Percentiles rank a stretch among this genome's conserved stretches.
Evolutionary conservation across 768 basidiomycete genomes (phyloP).

Genomic region (Tulasnella sp.): DNA sequence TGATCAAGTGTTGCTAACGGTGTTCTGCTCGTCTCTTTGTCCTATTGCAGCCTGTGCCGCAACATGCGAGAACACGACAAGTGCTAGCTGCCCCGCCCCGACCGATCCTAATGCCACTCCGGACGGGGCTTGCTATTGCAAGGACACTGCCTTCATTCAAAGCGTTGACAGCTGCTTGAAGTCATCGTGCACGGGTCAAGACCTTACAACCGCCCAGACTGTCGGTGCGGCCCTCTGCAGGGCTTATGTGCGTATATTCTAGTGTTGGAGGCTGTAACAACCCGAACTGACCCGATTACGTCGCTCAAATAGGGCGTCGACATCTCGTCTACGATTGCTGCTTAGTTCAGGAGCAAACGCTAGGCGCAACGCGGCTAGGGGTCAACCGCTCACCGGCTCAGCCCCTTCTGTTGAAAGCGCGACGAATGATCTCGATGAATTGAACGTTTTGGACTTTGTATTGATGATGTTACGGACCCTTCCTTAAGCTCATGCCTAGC

Average conservation of each 20-base stretch:
- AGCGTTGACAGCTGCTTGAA: not conserved
- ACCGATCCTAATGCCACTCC: constrained; percentile 39
- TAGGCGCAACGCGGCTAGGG: not conserved
- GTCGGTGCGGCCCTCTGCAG: not conserved
- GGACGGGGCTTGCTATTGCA: constrained; percentile 54
- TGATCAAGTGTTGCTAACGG: not conserved
- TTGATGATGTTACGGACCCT: no score
- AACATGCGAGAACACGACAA: no score
- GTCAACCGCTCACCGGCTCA: not conserved
- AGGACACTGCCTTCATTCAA: constrained; percentile 33
- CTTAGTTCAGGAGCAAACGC: not conserved
- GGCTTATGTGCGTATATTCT: constrained; percentile 8
- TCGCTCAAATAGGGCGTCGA: not conserved
- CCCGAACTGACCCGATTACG: not conserved
- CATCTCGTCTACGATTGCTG: not conserved
- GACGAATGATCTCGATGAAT: not conserved
- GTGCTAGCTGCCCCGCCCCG: no score
- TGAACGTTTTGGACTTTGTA: not conserved
- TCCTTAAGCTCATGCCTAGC: no score
- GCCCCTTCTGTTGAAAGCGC: not conserved
- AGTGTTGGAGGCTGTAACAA: not conserved
- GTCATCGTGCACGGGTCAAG: not conserved
- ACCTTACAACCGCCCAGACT: not conserved
- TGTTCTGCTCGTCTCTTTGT: not conserved
- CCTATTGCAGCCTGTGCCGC: no score